Conservation (phyloP, 163 green algal genomes). For the Coccomyxa subellipsoidea region DNA sequence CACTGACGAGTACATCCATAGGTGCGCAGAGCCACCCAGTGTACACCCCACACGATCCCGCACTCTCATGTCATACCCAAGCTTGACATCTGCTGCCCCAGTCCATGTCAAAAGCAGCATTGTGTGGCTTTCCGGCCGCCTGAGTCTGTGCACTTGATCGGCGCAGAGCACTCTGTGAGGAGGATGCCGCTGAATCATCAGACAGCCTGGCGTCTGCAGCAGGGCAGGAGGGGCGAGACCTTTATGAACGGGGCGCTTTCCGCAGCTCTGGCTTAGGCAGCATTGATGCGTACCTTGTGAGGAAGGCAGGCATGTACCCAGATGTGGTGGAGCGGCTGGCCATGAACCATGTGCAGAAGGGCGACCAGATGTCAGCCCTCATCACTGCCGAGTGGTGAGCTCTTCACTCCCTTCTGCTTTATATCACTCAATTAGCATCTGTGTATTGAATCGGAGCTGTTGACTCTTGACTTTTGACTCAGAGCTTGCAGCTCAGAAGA, state of each 20-base stretch:
- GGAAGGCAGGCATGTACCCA: conserved; percentile 67
- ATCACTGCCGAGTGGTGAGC: conserved; percentile 65
- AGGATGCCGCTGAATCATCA: conserved; percentile 38
- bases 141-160: no score
- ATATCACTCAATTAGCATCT: no score
- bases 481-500: no score
- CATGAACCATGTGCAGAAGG: conserved; percentile 38
- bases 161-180: conserved; percentile 40
- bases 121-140: no score
- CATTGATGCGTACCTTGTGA: conserved; percentile 55
- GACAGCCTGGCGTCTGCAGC: conserved; percentile 39
- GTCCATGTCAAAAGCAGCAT: no score
- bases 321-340: conserved; percentile 68
- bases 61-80: no score
- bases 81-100: no score
- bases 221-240: conserved; percentile 30
- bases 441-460: no score
- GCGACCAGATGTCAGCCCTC: conserved; percentile 59
- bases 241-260: conserved; percentile 49
- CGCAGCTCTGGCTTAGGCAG: conserved; percentile 26
- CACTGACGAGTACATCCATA: conserved; percentile 71
- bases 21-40: no score
- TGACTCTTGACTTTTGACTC: no score
- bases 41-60: no score
- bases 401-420: neutral